A percentile compares a stretch with the other conserved stretches of the same genome.
phyloP scores from a whole-genome alignment of 441 rosid genomes.

The Gossypium trilobum region DNA sequence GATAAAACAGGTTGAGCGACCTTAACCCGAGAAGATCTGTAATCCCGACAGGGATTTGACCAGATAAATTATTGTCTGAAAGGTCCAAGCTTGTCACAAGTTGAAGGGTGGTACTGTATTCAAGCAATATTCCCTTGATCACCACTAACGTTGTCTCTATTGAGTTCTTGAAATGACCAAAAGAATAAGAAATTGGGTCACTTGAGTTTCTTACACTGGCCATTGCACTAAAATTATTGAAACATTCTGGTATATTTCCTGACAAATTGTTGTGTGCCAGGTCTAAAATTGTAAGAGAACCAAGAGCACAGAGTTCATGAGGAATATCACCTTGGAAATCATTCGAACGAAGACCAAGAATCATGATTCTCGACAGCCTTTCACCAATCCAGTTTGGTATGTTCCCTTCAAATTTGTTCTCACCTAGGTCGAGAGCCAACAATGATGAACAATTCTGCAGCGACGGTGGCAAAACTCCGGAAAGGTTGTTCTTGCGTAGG shows the following conservation, averaged over 20 bases:
- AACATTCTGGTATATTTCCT: background rate
- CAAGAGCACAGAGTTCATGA: background rate
- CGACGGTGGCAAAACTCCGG: background rate
- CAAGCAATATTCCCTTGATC: conserved; percentile 2
- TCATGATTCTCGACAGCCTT: background rate
- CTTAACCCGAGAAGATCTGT: background rate
- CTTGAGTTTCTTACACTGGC: background rate
- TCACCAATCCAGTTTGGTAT: conserved; percentile 7
- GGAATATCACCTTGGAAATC: background rate
- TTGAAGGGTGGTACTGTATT: background rate
- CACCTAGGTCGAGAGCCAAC: conserved; percentile 4
- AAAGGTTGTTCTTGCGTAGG: conserved; percentile 25
- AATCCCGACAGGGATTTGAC: background rate
- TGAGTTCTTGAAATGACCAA: conserved; percentile 2
- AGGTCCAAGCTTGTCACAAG: background rate
- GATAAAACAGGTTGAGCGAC: conserved; percentile 5
- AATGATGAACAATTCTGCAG: background rate
- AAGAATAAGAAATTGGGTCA: background rate
- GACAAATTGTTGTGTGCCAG: conserved; percentile 8
- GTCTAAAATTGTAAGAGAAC: background rate
- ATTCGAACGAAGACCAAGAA: background rate
- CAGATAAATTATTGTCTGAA: background rate
- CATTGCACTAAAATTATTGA: background rate
- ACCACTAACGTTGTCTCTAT: background rate
- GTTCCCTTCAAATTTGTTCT: background rate